Evolutionary conservation across 2,329 filamentous ascomycete species (phyloP).

Genomic region (Alternaria angustiovoidea): DNA sequence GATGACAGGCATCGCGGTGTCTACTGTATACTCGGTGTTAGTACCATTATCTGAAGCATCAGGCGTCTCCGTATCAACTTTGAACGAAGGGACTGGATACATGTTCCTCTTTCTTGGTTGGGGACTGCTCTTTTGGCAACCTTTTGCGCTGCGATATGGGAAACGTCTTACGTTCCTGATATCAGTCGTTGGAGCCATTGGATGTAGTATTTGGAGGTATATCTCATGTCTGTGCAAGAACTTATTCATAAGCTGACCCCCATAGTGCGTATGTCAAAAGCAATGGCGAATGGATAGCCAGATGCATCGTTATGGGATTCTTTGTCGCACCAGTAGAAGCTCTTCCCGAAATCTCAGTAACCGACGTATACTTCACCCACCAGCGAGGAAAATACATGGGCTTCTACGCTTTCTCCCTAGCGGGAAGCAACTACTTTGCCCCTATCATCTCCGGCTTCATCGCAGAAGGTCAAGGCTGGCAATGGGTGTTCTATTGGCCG

Average conservation of each 20-base stretch:
- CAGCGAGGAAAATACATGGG: conserved; percentile 45
- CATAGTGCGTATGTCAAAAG: conserved; percentile 54
- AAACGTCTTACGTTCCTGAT: conserved; percentile 59
- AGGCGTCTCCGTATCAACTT: conserved; percentile 54
- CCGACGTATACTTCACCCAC: conserved; percentile 52
- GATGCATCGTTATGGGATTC: conserved; percentile 58
- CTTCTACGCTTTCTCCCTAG: conserved; percentile 43
- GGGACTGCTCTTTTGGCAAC: conserved; percentile 62
- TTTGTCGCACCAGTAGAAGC: conserved; percentile 60
- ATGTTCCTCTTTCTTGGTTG: conserved; percentile 63
- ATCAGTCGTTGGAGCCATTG: conserved; percentile 52
- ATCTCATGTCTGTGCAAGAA: conserved; percentile 2
- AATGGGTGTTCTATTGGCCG: conserved; percentile 57
- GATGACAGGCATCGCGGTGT: conserved; percentile 59
- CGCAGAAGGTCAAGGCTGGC: conserved; percentile 46
- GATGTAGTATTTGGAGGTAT: conserved; percentile 53
- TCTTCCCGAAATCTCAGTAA: conserved; percentile 57
- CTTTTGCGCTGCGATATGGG: conserved; percentile 62
- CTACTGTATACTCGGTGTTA: conserved; percentile 61
- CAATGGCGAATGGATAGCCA: conserved; percentile 58
- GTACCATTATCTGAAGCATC: conserved; percentile 59
- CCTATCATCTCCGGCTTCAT: conserved; percentile 50
- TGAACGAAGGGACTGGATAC: conserved; percentile 61
- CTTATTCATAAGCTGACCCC: conserved; percentile 25
- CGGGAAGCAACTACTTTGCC: conserved; percentile 49